A percentile compares a stretch with the other conserved stretches of the same genome.
Evolutionary conservation across 106 monocot genomes (phyloP).

Genomic region (Dioscorea alata): DNA sequence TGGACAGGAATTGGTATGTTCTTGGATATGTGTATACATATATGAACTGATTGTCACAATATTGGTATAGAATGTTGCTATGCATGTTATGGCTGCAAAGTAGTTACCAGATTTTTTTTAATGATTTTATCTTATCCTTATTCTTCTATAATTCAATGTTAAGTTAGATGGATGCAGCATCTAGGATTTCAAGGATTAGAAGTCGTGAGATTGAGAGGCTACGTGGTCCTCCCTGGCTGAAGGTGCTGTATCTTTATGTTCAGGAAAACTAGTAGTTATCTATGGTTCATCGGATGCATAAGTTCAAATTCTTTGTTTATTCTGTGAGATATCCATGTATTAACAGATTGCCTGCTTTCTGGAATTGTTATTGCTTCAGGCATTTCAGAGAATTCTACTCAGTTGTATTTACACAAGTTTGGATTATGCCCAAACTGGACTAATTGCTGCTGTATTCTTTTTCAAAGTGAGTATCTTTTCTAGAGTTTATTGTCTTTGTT

Average conservation of each 20-base stretch:
- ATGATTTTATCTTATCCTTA: too few relatives aligned
- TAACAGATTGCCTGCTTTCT: background rate
- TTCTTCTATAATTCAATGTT: slow-evolving; percentile 11
- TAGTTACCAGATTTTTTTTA: too few relatives aligned
- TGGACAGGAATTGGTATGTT: slow-evolving; percentile 90
- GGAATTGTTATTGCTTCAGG: slow-evolving; percentile 28
- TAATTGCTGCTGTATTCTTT: slow-evolving; percentile 98
- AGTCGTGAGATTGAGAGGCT: slow-evolving; percentile 74
- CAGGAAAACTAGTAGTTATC: background rate
- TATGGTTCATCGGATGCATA: background rate
- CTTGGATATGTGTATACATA: background rate
- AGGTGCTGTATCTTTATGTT: slow-evolving; percentile 35
- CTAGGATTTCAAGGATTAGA: slow-evolving; percentile 88
- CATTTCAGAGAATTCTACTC: slow-evolving; percentile 69
- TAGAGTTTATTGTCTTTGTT: too few relatives aligned
- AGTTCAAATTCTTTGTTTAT: background rate
- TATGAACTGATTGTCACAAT: too few relatives aligned
- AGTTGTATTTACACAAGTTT: slow-evolving; percentile 68
- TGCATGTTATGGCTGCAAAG: too few relatives aligned
- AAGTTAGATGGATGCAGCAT: slow-evolving; percentile 95
- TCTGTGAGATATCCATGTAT: background rate
- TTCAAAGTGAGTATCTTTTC: slow-evolving; percentile 61
- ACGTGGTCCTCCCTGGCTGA: slow-evolving; percentile 93
- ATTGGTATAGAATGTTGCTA: too few relatives aligned
- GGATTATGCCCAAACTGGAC: slow-evolving; percentile 96